phyloP scores from a whole-genome alignment of 2,329 filamentous ascomycete species.

The Beauveria sp. region DNA sequence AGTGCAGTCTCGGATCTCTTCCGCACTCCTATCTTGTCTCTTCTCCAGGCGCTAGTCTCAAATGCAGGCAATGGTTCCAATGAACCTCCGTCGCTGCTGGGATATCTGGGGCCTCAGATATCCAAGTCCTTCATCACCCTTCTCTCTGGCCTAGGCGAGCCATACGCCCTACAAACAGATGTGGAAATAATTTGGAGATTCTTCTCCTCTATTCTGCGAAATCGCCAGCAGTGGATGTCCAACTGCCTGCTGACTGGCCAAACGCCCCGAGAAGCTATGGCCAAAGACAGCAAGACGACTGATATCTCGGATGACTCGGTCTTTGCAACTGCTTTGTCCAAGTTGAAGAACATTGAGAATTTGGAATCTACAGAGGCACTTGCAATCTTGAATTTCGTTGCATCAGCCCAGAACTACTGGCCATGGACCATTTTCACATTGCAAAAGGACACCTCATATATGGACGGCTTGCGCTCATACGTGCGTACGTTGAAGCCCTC shows the following conservation, averaged over 20 bases:
- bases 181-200: slow-evolving; percentile 74
- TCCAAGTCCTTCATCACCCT: slow-evolving; percentile 79
- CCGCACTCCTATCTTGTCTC: slow-evolving; percentile 54
- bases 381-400: slow-evolving; percentile 78
- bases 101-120: slow-evolving; percentile 74
- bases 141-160: slow-evolving; percentile 68
- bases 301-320: slow-evolving; percentile 53
- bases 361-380: slow-evolving; percentile 60
- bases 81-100: slow-evolving; percentile 92
- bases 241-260: slow-evolving; percentile 86
- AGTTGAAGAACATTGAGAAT: slow-evolving; percentile 57
- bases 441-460: slow-evolving; percentile 64
- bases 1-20: slow-evolving; percentile 64
- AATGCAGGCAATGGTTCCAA: slow-evolving; percentile 55
- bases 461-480: slow-evolving; percentile 64
- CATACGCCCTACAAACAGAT: slow-evolving; percentile 58
- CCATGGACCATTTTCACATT: slow-evolving; percentile 84
- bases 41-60: slow-evolving; percentile 68
- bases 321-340: slow-evolving; percentile 64
- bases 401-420: slow-evolving; percentile 88
- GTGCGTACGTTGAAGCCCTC: slow-evolving; percentile 51
- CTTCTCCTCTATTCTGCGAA: slow-evolving; percentile 76
- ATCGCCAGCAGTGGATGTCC: slow-evolving; percentile 92
- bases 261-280: slow-evolving; percentile 69
- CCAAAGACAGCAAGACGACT: slow-evolving; percentile 44